These are phyloP conservation scores for Pelagophyceae sp. DNA, from an alignment of 352 stramenopile genomes.

Conservation along the genomic window DNA sequence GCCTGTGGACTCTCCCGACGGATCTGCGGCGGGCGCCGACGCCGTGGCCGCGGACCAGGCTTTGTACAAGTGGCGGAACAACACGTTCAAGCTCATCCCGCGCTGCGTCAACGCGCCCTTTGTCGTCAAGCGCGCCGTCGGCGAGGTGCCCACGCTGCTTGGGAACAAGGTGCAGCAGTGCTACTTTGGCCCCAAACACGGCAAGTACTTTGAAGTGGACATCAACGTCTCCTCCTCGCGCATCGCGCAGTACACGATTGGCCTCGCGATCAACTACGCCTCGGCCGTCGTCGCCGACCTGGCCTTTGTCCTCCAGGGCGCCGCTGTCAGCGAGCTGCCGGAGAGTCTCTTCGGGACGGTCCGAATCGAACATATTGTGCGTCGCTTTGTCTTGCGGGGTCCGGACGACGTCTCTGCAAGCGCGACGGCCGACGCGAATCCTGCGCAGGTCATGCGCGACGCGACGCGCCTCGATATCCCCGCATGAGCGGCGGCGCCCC, in stretches of 20 bases:
- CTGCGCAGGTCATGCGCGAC: conserved; percentile 10
- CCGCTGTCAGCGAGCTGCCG: conserved; percentile 56
- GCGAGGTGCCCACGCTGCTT: conserved; percentile 64
- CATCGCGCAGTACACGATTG: conserved; percentile 16
- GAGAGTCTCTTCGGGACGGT: conserved; percentile 53
- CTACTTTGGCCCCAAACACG: conserved; percentile 52
- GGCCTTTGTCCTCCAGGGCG: conserved; percentile 63
- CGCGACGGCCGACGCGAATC: too few species aligned
- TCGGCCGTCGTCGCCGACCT: conserved; percentile 30
- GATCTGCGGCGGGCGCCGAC: conserved; percentile 62
- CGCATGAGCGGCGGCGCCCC: background rate
- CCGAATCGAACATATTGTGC: conserved; percentile 18
- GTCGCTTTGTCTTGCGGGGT: too few species aligned
- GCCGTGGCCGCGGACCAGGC: conserved; percentile 61
- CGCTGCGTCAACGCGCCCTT: conserved; percentile 71
- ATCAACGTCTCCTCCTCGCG: conserved; percentile 61
- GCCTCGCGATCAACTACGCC: conserved; percentile 4
- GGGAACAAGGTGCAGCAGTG: conserved; percentile 71
- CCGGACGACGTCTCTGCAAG: too few species aligned
- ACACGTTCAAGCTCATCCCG: conserved; percentile 71
- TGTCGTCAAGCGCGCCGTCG: conserved; percentile 68
- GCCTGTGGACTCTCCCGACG: conserved; percentile 31
- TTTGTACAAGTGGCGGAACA: conserved; percentile 69
- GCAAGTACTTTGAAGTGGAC: conserved; percentile 75
- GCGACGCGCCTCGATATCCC: background rate